Base-by-base conservation (phyloP, 179 eudicot genomes). In the Gypsophila paniculata region DNA sequence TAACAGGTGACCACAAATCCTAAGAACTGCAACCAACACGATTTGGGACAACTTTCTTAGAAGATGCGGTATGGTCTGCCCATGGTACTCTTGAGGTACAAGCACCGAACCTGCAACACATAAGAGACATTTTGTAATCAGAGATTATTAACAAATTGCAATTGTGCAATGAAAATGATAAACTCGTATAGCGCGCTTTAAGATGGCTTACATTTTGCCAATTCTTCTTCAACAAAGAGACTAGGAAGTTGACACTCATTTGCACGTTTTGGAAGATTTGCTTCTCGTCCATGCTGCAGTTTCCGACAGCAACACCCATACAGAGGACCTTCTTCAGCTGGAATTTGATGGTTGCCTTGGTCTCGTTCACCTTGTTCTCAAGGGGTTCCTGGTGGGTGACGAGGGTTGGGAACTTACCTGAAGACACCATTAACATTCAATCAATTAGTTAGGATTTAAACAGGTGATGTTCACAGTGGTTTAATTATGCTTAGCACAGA, bases 241-340 rank as follows among this genome's bases (percentile, higher is more conserved):
- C 97, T 8, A 91, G 89, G 72, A 91, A 91, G 79, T 91, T 91
- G 69, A 91, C 97, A 25, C 97, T 89, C 89, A 91, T 84, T 71
- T 91, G 97, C 68, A 91, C 89, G 67, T 91, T 91, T 26, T 91
- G 97, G 76, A 91, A 89, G 60, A 91, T 81, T 73, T 91, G 97
- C 82, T 87, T 91, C 82, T 91, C 97, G 18, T 91, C 97, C 97
- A 91, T 91, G 69, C 76, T 68, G 48, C 79, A 80, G 81, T 91
- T 91, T 0, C 90, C 97, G 29, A 91, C 91, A 75, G 97, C 97
- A 53, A 91, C 97, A 22, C 97, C 97, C 97, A 91, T 91, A 79
- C 97, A 91, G 4, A 91, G 87, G 22, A 91, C 97, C 83, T 91
- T 91, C 81, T 91, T 91, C 67, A 91, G 80, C 62, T 91, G 97